Base-by-base conservation (phyloP, 2,329 filamentous ascomycete genomes). In the Xylaria sp. region DNA sequence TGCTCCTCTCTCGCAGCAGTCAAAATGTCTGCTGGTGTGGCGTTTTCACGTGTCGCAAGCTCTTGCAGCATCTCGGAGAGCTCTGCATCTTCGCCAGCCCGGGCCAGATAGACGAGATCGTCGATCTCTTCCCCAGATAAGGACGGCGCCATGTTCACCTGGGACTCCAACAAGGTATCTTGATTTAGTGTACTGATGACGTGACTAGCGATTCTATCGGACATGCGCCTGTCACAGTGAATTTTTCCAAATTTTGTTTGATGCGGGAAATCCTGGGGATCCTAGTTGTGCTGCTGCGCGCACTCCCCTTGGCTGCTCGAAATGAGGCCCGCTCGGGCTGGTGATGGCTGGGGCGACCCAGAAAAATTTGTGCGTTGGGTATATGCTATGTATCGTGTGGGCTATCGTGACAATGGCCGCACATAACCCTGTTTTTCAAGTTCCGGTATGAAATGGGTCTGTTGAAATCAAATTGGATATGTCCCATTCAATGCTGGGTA, bases 21-120 rank as follows among this genome's bases (percentile, higher is more conserved):
- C 49, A 97, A 77, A 62, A 97, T 83, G 60, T 89, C 84, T n/a
- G 85, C 83, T 1, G 84, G 75, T 0, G 85, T 77, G 52, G 82
- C 82, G 61, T 80, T 82, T 74, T 92, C 87, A 60, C 89, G 84
- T 67, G 84, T 78, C 31, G 87, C 82, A 19, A 96, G 78, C 25
- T 82, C 80, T 12, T 83, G 78, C 54, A 96, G 81, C 8, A 80
- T 74, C 35, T 80, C 77, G 1, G 84, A 80, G 50, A 98, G 82
- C 25, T 94, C 91, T 17, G 83, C 79, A 60, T 87, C 81, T 67
- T 97, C 94, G 67, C 92, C 92, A 0, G 86, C 84, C 38, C 94
- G 91, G 2, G 93, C 86, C 69, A 92, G 88, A 80, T 97, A 97
- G 69, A 98, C 86, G 68, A 98, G 85, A 78, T 98, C 94, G 76